Evolutionary conservation across 2,329 filamentous ascomycete species (phyloP), one percentile per base, ranked within the genome.

Genomic region (Aspergillus thermomutatus): DNA sequence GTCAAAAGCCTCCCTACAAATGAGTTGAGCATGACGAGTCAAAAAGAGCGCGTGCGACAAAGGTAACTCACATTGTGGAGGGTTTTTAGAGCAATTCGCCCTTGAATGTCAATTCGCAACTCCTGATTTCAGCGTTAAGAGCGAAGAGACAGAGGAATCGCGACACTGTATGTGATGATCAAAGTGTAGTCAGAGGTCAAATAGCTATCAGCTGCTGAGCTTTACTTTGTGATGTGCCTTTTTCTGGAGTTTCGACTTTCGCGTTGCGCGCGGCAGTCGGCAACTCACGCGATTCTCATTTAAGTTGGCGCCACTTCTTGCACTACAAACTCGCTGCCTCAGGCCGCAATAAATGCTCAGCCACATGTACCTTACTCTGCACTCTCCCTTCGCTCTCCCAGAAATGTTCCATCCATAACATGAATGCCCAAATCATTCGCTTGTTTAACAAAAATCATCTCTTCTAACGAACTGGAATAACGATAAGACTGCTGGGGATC

Each of bases 1-100:
- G 73, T 97, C 93, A 78, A 99, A 99, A 72, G 89, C 94, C 85
- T 99, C 94, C 83, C 84, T 87, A 40, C 51, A 46, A 49, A 23
- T 40, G 52, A 48, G 21, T 47, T 64, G 52, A 62, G 62, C 45
- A 49, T 52, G 14, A 34, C 43, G 14, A 50, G 37, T 47, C 31
- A 48, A 31, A 47, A 48, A 25, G 21, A 50, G 23, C 25, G 43
- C 37, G 37, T 34, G 45, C 26, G 46, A 31, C 31, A 53, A 46
- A 40, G 52, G 54, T 28, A 56, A 54, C 69, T 66, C 64, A 74
- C 71, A 74, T 74, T 53, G 58, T 69, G 70, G 69, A 73, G 70
- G 57, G 60, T 57, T 62, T 65, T 52, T 65, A 23, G 58, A 19
- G 46, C 21, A 25, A 26, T 25, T 26, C 21, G 43, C 11, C 23